Evolutionary conservation across 805 yeast species (phyloP).

Genomic region (Saccharomycopsis microspora): DNA sequence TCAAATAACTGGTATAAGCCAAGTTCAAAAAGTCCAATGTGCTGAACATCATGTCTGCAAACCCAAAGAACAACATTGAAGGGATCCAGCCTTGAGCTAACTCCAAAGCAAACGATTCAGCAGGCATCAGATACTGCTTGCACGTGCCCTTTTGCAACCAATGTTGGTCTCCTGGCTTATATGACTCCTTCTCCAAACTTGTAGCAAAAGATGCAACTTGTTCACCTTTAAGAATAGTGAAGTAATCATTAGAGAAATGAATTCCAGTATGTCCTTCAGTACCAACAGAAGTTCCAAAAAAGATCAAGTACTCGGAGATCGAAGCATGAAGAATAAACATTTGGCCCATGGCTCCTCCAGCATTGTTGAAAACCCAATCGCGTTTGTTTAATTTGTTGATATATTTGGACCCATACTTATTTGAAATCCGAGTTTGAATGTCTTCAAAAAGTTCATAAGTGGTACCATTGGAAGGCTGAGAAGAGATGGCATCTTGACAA

Average conservation of each 20-base stretch:
- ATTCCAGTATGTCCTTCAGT: conserved; percentile 95
- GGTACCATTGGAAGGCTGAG: conserved; percentile 46
- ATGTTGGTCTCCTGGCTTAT: conserved; percentile 79
- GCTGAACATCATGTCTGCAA: conserved; percentile 65
- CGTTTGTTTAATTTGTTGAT: conserved; percentile 63
- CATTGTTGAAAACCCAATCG: conserved; percentile 95
- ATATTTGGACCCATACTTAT: conserved; percentile 57
- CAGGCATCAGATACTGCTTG: conserved; percentile 81
- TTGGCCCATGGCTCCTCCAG: conserved; percentile 98
- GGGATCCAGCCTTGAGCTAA: conserved; percentile 99
- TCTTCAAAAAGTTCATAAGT: conserved; percentile 53
- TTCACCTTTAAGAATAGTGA: conserved; percentile 76
- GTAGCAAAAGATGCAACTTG: conserved; percentile 64
- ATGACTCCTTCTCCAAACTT: conserved; percentile 55
- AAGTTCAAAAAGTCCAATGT: conserved; percentile 72
- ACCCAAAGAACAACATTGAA: conserved; percentile 93
- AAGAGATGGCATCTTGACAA: conserved; percentile 40
- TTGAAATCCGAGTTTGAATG: conserved; percentile 45
- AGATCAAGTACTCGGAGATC: conserved; percentile 79
- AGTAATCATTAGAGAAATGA: conserved; percentile 96
- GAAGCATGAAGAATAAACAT: conserved; percentile 96
- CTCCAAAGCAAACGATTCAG: conserved; percentile 80
- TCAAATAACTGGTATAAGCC: conserved; percentile 54
- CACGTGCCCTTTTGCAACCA: conserved; percentile 60
- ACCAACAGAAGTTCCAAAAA: conserved; percentile 89